phyloP scores from a whole-genome alignment of 78 protist genomes.

The Protostelium mycophagum region DNA sequence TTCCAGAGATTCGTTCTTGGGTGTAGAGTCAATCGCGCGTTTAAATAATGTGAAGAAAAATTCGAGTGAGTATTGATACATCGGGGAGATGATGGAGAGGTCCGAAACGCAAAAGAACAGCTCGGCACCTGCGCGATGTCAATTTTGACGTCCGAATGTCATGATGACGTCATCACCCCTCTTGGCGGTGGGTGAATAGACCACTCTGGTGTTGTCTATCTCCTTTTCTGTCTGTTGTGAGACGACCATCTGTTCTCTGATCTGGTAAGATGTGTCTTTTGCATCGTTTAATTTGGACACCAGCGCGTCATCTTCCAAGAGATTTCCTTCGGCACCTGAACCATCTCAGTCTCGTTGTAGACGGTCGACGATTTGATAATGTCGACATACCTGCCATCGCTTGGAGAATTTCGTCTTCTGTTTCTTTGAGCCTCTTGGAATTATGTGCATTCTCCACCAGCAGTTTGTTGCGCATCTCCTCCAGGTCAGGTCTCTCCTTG shows the following conservation, averaged over 20 bases:
- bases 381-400: background rate
- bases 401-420: constrained; percentile 70
- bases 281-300: constrained; percentile 26
- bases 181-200: constrained; percentile 53
- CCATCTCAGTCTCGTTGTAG: too few relatives aligned
- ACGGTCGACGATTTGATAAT: background rate
- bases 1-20: background rate
- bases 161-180: constrained; percentile 13
- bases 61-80: constrained; percentile 70
- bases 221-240: background rate
- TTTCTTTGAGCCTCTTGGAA: constrained; percentile 32
- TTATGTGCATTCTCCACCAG: constrained; percentile 26
- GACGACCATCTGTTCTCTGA: constrained; percentile 31
- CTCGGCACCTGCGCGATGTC: background rate
- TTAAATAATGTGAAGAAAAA: constrained; percentile 30
- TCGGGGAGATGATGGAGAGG: constrained; percentile 27
- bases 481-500: constrained; percentile 78
- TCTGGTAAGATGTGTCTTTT: constrained; percentile 37
- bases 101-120: background rate
- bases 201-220: constrained; percentile 19
- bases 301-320: constrained; percentile 22
- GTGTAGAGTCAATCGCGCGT: background rate
- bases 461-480: constrained; percentile 52
- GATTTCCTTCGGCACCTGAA: background rate
- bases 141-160: background rate